A percentile compares a stretch with the other conserved stretches of the same genome.
These are phyloP conservation scores for Yamadazyma akitaensis DNA, from an alignment of 805 yeast species.

Conservation along the genomic window DNA sequence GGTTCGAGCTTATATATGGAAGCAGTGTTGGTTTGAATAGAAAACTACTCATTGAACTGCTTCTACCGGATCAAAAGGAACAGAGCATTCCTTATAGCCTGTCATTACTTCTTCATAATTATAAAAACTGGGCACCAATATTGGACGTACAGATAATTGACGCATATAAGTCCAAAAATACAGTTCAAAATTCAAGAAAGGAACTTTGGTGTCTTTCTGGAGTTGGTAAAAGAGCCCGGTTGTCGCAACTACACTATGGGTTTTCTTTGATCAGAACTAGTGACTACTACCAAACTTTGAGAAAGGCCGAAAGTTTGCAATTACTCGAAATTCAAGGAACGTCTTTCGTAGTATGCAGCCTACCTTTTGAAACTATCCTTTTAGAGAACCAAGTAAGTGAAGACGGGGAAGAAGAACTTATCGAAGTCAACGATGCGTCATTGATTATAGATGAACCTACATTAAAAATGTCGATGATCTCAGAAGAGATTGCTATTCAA, in stretches of 20 bases:
- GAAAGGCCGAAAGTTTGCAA: slow-evolving; percentile 26
- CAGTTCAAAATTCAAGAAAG: slow-evolving; percentile 21
- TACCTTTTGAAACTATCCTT: slow-evolving; percentile 36
- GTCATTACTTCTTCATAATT: slow-evolving; percentile 25
- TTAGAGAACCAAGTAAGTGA: slow-evolving; percentile 24
- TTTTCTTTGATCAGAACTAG: slow-evolving; percentile 24
- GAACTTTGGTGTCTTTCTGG: slow-evolving; percentile 46
- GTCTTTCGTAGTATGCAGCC: slow-evolving; percentile 30
- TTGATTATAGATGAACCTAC: slow-evolving; percentile 18
- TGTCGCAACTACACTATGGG: slow-evolving; percentile 33
- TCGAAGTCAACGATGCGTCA: slow-evolving; percentile 23
- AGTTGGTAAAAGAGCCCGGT: slow-evolving; percentile 28
- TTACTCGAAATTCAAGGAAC: slow-evolving; percentile 16
- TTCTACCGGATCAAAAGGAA: slow-evolving; percentile 17
- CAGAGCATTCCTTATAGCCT: slow-evolving; percentile 17
- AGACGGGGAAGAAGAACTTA: slow-evolving; percentile 17
- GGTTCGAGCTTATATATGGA: slow-evolving; percentile 31
- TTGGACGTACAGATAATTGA: slow-evolving; percentile 39
- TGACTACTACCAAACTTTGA: slow-evolving; percentile 25
- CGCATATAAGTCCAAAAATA: slow-evolving; percentile 17
- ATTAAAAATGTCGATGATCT: slow-evolving; percentile 12
- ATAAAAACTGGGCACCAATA: slow-evolving; percentile 48
- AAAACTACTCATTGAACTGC: slow-evolving; percentile 26
- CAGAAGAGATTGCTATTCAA: slow-evolving; percentile 22
- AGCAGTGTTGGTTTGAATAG: slow-evolving; percentile 41